These are phyloP conservation scores for Dendrobium catenatum DNA, from an alignment of 106 monocot species.

Conservation along the genomic window DNA sequence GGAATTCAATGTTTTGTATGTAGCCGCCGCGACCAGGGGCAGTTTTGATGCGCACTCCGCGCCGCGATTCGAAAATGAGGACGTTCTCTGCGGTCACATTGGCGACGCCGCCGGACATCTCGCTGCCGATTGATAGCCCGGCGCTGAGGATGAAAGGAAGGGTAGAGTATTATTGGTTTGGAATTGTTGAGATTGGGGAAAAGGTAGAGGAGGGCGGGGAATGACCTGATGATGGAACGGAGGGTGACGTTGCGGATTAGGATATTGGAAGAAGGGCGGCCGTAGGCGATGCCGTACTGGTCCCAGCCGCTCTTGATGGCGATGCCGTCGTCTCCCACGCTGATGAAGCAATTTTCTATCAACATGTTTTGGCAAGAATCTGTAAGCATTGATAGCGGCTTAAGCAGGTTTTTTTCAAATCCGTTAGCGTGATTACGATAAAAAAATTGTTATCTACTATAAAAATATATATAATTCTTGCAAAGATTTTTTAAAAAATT, in stretches of 20 bases:
- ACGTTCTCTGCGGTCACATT: conserved; percentile 56
- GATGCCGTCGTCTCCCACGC: conserved; percentile 87
- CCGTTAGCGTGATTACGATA: no score
- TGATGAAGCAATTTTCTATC: conserved; percentile 90
- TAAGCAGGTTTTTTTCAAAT: no score
- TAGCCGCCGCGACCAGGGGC: conserved; percentile 64
- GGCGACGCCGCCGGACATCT: conserved; percentile 72
- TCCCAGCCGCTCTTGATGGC: conserved; percentile 95
- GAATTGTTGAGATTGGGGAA: background rate
- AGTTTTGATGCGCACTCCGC: conserved; percentile 59
- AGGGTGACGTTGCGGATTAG: conserved; percentile 52
- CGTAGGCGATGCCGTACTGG: conserved; percentile 82
- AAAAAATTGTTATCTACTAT: no score
- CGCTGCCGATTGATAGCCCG: conserved; percentile 73
- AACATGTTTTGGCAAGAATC: conserved; percentile 78
- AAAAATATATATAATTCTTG: no score
- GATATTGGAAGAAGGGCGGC: conserved; percentile 66
- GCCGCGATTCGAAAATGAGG: conserved; percentile 38
- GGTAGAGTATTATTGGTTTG: background rate
- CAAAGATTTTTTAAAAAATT: no score
- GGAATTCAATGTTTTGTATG: conserved; percentile 38
- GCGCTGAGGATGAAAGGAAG: conserved; percentile 29
- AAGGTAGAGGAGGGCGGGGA: background rate
- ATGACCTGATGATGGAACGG: conserved; percentile 62
- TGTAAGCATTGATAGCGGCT: conserved; percentile 4